Conservation (phyloP, 2,329 filamentous ascomycete genomes). For the Colletotrichum sp. region DNA sequence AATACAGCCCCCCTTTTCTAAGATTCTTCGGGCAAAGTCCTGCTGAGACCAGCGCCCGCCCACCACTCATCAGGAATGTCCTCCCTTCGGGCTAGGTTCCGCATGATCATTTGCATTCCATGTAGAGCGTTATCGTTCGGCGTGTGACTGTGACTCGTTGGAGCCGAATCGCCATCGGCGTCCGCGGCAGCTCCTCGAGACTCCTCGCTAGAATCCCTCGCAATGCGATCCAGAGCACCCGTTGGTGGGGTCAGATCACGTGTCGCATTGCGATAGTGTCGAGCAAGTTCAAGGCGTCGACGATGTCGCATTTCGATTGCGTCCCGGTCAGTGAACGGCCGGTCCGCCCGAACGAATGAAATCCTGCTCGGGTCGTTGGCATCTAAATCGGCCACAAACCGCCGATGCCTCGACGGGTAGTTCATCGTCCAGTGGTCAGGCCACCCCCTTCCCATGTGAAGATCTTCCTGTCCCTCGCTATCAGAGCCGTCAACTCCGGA, state of each 20-base stretch:
- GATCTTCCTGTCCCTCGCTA: constrained; percentile 44
- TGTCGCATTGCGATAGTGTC: constrained; percentile 4
- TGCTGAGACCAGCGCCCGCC: constrained; percentile 71
- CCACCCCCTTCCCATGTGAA: neutral
- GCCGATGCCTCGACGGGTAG: constrained; percentile 20
- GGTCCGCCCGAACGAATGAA: constrained; percentile 14
- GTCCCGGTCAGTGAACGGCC: neutral
- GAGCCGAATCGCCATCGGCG: constrained; percentile 7
- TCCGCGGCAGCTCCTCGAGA: neutral
- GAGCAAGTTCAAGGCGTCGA: constrained; percentile 10
- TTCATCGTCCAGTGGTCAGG: constrained; percentile 17
- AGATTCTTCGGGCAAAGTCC: constrained; percentile 54
- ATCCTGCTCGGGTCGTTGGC: constrained; percentile 11
- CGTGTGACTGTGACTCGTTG: constrained; percentile 16
- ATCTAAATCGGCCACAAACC: constrained; percentile 17
- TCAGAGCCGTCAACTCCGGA: constrained; percentile 62
- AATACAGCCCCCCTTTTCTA: neutral
- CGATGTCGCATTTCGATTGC: constrained; percentile 10
- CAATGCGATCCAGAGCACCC: neutral
- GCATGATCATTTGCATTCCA: constrained; percentile 75
- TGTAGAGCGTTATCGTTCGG: constrained; percentile 47
- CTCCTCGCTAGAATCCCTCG: constrained; percentile 10
- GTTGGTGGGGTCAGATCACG: constrained; percentile 5
- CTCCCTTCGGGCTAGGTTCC: constrained; percentile 70
- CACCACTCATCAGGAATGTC: constrained; percentile 87